Evolutionary conservation across 768 basidiomycete genomes (phyloP).

Genomic region (Sutorius australiensis): DNA sequence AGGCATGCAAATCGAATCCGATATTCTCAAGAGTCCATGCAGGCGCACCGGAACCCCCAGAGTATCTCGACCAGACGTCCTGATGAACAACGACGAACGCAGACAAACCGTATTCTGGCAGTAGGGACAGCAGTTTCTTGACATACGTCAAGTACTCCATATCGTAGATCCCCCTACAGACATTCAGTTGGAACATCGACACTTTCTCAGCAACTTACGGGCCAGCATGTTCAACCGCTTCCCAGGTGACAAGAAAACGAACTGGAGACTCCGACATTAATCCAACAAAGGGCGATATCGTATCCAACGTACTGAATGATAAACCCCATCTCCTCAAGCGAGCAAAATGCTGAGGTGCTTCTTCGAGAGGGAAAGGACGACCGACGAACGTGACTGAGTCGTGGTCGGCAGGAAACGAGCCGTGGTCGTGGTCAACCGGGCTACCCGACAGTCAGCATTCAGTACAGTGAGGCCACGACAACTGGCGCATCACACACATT

Average conservation of each 20-base stretch:
- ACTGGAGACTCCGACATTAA: slow-evolving; percentile 42
- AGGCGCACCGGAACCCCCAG: slow-evolving; percentile 93
- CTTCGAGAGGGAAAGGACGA: slow-evolving; percentile 84
- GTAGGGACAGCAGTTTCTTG: slow-evolving; percentile 57
- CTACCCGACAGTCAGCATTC: slow-evolving; percentile 33
- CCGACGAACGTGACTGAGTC: slow-evolving; percentile 79
- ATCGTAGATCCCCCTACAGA: slow-evolving; percentile 75
- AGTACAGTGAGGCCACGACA: slow-evolving; percentile 19
- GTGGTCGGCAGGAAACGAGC: slow-evolving; percentile 62
- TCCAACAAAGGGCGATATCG: background rate
- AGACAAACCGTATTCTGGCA: slow-evolving; percentile 68
- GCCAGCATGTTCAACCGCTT: slow-evolving; percentile 91
- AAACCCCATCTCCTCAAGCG: slow-evolving; percentile 83
- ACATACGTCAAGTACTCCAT: slow-evolving; percentile 79
- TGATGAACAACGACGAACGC: slow-evolving; percentile 86
- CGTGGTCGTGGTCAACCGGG: slow-evolving; percentile 64
- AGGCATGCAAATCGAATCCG: slow-evolving; percentile 76
- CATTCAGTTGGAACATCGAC: background rate
- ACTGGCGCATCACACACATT: slow-evolving; percentile 43
- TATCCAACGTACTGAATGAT: slow-evolving; percentile 64
- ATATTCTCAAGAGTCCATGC: slow-evolving; percentile 89
- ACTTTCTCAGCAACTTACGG: slow-evolving; percentile 53
- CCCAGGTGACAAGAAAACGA: slow-evolving; percentile 94
- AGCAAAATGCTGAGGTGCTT: slow-evolving; percentile 82
- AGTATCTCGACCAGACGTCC: slow-evolving; percentile 94